Evolutionary conservation across 768 basidiomycete species (phyloP), one percentile per base, ranked within the genome.

Genomic region (Leccinum truebloodii): DNA sequence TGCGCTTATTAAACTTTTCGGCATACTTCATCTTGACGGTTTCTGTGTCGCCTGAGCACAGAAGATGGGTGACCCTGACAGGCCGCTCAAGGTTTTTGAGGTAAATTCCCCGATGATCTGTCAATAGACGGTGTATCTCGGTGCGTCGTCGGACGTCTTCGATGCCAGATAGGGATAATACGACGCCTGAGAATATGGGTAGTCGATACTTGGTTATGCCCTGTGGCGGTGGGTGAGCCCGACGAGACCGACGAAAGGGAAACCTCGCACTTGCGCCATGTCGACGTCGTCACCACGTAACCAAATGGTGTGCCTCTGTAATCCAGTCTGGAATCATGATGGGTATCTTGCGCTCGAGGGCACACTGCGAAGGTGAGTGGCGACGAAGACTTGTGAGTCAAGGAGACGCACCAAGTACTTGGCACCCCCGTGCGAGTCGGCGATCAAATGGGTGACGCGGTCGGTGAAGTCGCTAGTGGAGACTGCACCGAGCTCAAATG

Each of bases 321-420:
- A 98, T 83, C 94, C 94, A 98, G 0, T 85, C 82, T 0, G 91
- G 86, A 32, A 77, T 76, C 67, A 96, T 79, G 58, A 96, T 90
- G 0, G 92, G 92, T 50, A 95, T 84, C 59, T 87, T 83, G 52
- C 87, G 83, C 69, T 90, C 86, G 22, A 96, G 70, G 0, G 95
- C 93, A 66, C 90, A 95, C 94, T 96, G 57, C 4, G 22, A 12
- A 54, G 32, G 18, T 59, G 52, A 67, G 60, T 6, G 37, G 54
- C 34, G 3, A 55, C 24, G 37, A 49, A 52, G 18, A 4, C 12
- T 6, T 4, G 26, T 8, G 2, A 32, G 6, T n/a, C 54, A 54
- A 58, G 44, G 20, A 49, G 22, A 72, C 82, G 60, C 59, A 91
- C 94, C 73, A 71, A 78, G 71, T 97, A 96, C 69, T 98, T 98